Base-by-base conservation (phyloP, 176 grass and related monocot species). In the Bromus sterilis region DNA sequence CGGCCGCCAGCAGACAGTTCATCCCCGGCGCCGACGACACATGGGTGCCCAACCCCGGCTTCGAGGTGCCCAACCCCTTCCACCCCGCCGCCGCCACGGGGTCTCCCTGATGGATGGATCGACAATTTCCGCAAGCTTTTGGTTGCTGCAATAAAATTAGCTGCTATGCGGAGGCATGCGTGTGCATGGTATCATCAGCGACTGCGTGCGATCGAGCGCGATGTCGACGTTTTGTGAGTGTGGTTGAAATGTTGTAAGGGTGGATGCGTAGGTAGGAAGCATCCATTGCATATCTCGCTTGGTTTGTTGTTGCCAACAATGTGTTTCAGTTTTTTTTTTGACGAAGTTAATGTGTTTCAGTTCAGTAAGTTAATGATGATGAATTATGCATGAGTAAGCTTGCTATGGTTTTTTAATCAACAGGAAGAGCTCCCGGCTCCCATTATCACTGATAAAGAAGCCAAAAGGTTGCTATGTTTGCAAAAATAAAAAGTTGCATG, bases 61-160 rank as follows among this genome's bases (percentile, higher is more conserved):
- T 89, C 43, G 95, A 98, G 84, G 49, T 94, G 24, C 95, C 95
- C 61, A 98, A 94, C 78, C 95, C 94, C 20, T 92, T 92, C 88
- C 64, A 2, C 33, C 85, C 82, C 30, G 77, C 82, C 23, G 68
- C 76, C 3, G 21, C 49, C 49, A 53, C 49, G 16, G 39, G 86
- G 12, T n/a, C 71, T 44, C 87, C 87, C 18, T 89, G 67, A 89
- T 71, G 42, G 1, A 15, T 15, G 16, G 49, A 7, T 53, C 67
- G 14, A 24, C 21, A 40, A 6, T 68, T 7, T 14, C 66, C n/a
- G 14, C 68, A 30, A 72, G 68, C 68, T 8, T 30, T 10, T 46
- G 24, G 8, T 72, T 71, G 40, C 25, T 30, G 46, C 3, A 72
- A 72, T 72, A 46, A 72, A 71, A 72, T 6, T 72, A 72, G 41